Conservation (phyloP, 1,284 basidiomycete species). For the Apiotrichum brassicae region DNA sequence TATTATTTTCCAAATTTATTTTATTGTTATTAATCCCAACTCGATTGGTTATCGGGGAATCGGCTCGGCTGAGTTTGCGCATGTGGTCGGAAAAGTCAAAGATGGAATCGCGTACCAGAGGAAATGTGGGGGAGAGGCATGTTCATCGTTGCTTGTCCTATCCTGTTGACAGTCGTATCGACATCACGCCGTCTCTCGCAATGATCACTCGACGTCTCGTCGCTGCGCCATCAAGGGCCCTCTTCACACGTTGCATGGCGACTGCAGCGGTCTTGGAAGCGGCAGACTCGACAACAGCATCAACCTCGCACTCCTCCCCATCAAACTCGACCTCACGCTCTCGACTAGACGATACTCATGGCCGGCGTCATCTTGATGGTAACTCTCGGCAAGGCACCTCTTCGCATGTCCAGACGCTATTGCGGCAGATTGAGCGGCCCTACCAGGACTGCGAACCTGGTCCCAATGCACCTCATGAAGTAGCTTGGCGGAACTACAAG, state of each 20-base stretch:
- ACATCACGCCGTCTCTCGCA: background rate
- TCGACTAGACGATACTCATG: too few relatives aligned
- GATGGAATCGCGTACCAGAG: too few relatives aligned
- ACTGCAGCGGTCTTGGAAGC: conserved; percentile 1
- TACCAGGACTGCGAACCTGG: too few relatives aligned
- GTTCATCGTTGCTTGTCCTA: background rate
- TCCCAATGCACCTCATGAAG: too few relatives aligned
- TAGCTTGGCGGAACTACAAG: background rate
- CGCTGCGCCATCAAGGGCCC: conserved; percentile 9
- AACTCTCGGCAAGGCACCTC: too few relatives aligned
- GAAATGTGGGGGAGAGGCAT: too few relatives aligned
- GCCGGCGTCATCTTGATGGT: too few relatives aligned
- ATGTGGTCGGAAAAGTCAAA: too few relatives aligned
- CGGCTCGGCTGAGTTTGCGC: too few relatives aligned
- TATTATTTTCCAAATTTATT: background rate
- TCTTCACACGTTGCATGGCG: conserved; percentile 6
- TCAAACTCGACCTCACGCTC: background rate
- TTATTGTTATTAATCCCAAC: background rate
- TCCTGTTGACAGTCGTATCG: background rate
- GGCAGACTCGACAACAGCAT: background rate
- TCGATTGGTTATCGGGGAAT: too few relatives aligned
- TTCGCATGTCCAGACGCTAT: too few relatives aligned
- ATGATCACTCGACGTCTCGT: conserved; percentile 14
- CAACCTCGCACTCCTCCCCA: background rate
- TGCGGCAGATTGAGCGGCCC: too few relatives aligned